A percentile compares a stretch with the other conserved stretches of the same genome.
These are phyloP conservation scores for Perkinsus olseni DNA, from an alignment of 169 alveolate genomes.

Conservation along the genomic window DNA sequence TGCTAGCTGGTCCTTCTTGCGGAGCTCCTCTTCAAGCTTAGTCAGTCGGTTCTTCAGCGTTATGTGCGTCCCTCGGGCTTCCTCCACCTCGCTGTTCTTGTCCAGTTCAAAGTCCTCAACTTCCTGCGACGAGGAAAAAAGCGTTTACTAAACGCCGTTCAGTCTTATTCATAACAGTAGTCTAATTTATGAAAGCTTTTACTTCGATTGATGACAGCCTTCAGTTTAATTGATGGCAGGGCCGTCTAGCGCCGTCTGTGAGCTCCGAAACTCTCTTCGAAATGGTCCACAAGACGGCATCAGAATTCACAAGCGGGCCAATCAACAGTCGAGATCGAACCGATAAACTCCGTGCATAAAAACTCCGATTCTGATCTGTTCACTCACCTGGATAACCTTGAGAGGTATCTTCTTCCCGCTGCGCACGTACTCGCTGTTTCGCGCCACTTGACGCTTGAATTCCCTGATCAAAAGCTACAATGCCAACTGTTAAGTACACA, in stretches of 20 bases:
- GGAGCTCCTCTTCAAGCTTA: conserved; percentile 62
- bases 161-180: background rate
- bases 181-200: background rate
- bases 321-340: background rate
- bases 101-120: conserved; percentile 37
- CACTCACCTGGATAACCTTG: conserved; percentile 30
- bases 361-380: too few species aligned
- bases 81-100: conserved; percentile 37
- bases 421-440: conserved; percentile 53
- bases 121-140: background rate
- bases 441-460: conserved; percentile 64
- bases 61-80: conserved; percentile 65
- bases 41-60: conserved; percentile 69
- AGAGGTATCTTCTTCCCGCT: conserved; percentile 59
- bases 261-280: too few species aligned
- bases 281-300: too few species aligned
- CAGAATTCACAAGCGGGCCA: background rate
- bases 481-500: too few species aligned
- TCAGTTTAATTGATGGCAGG: too few species aligned
- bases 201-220: too few species aligned
- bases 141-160: background rate
- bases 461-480: conserved; percentile 47
- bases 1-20: conserved; percentile 77
- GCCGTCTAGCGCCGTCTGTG: too few species aligned
- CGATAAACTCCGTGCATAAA: too few species aligned